phyloP scores from a whole-genome alignment of 805 yeast genomes.

The Candida arabinofermentans region DNA sequence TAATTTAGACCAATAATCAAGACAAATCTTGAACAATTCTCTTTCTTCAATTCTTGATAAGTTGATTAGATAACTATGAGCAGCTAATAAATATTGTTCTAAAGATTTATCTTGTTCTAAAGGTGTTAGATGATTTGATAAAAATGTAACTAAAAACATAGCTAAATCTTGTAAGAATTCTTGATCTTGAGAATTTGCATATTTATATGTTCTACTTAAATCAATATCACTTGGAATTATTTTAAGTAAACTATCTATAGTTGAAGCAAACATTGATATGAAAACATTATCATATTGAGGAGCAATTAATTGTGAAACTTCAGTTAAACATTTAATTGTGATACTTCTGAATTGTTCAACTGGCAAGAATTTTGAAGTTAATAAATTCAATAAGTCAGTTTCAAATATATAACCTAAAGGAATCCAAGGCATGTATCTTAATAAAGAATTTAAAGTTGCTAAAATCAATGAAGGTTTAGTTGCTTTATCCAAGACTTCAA shows the following conservation, averaged over 20 bases:
- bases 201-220: slow-evolving; percentile 64
- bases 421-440: slow-evolving; percentile 91
- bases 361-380: slow-evolving; percentile 71
- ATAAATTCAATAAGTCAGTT: slow-evolving; percentile 69
- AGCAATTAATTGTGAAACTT: slow-evolving; percentile 68
- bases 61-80: slow-evolving; percentile 79
- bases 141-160: slow-evolving; percentile 82
- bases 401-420: slow-evolving; percentile 88
- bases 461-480: slow-evolving; percentile 76
- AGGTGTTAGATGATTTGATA: slow-evolving; percentile 65
- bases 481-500: slow-evolving; percentile 87
- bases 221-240: slow-evolving; percentile 74
- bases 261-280: slow-evolving; percentile 61
- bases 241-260: slow-evolving; percentile 64
- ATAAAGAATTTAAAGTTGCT: slow-evolving; percentile 78
- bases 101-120: slow-evolving; percentile 51
- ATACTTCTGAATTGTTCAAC: slow-evolving; percentile 79
- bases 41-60: slow-evolving; percentile 91
- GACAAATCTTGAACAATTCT: slow-evolving; percentile 90
- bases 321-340: slow-evolving; percentile 89
- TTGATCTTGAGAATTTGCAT: slow-evolving; percentile 81
- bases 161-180: slow-evolving; percentile 94
- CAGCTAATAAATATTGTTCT: slow-evolving; percentile 58
- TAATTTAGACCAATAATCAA: slow-evolving; percentile 90
- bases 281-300: slow-evolving; percentile 56